Percentiles rank a stretch among this genome's conserved stretches.
Evolutionary conservation across 2,329 filamentous ascomycete genomes (phyloP).

Genomic region (Akanthomyces lecanii): DNA sequence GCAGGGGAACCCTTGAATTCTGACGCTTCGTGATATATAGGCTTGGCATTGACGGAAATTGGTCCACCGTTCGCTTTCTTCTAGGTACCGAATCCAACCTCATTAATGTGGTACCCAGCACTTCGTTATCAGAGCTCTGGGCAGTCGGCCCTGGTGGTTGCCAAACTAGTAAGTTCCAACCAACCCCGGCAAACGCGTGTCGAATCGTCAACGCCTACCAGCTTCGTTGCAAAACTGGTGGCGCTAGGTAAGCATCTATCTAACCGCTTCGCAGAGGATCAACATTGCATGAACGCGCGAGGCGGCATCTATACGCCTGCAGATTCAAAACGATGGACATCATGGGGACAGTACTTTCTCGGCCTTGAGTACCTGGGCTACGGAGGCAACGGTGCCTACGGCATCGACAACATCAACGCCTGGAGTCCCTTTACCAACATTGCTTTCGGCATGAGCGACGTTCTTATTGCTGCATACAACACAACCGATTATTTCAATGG

Average conservation of each 20-base stretch:
- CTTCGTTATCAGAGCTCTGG: slow-evolving; percentile 68
- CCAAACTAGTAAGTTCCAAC: slow-evolving; percentile 37
- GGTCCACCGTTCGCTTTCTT: slow-evolving; percentile 63
- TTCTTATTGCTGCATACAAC: slow-evolving; percentile 50
- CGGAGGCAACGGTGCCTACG: slow-evolving; percentile 61
- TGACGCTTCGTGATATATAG: slow-evolving; percentile 30
- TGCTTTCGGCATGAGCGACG: slow-evolving; percentile 39
- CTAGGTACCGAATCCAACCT: slow-evolving; percentile 38
- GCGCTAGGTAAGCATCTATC: background rate
- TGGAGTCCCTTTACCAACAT: slow-evolving; percentile 35
- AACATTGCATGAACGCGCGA: slow-evolving; percentile 51
- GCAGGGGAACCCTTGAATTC: background rate
- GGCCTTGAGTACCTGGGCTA: slow-evolving; percentile 56
- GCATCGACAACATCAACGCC: slow-evolving; percentile 46
- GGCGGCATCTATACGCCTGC: slow-evolving; percentile 55
- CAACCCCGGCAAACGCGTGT: background rate
- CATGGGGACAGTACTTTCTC: slow-evolving; percentile 57
- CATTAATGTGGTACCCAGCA: slow-evolving; percentile 52
- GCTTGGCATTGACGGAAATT: slow-evolving; percentile 64
- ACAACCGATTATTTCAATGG: slow-evolving; percentile 53
- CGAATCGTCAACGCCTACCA: background rate
- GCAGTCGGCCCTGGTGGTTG: slow-evolving; percentile 58
- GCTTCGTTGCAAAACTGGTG: background rate
- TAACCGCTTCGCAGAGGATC: slow-evolving; percentile 35
- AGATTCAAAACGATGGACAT: slow-evolving; percentile 53